Conservation (phyloP, 176 grass and related monocot species). For the Rhipidocladum racemiflorum region DNA sequence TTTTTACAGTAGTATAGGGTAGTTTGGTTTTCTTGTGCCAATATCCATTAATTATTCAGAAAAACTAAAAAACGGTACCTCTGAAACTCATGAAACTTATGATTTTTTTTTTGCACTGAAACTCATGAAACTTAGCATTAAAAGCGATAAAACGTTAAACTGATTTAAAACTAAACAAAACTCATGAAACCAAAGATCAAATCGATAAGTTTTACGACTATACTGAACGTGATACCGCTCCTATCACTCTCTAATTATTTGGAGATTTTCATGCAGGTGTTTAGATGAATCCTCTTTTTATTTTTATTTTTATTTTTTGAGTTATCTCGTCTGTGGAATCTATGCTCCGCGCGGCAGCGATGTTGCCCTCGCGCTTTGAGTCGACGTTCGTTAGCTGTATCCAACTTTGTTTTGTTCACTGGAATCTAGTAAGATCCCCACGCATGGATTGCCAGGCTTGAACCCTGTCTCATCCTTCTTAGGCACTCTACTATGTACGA, state of each 20-base stretch:
- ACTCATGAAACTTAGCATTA: too few species aligned
- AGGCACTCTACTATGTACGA: background rate
- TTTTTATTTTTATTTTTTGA: background rate
- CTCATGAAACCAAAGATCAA: too few species aligned
- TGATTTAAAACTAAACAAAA: too few species aligned
- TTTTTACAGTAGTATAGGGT: too few species aligned
- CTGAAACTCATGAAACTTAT: too few species aligned
- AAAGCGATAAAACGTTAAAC: too few species aligned
- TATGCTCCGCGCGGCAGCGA: background rate
- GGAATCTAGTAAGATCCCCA: conserved; percentile 22
- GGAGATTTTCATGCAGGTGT: background rate
- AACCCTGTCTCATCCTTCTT: background rate
- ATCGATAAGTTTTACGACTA: too few species aligned
- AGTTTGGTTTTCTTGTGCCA: too few species aligned
- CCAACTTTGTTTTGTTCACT: conserved; percentile 8
- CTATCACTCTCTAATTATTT: too few species aligned
- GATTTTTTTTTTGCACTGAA: too few species aligned
- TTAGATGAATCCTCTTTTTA: background rate
- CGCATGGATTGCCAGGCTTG: background rate
- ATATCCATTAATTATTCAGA: background rate
- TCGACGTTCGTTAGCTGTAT: background rate
- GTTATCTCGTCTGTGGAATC: background rate
- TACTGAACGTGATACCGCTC: too few species aligned
- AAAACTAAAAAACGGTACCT: too few species aligned
- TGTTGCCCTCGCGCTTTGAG: background rate